Percentiles rank a stretch among this genome's conserved stretches.
Evolutionary conservation across 192 early-diverging fungal genomes (phyloP).

Genomic region (Spizellomyces punctatus): DNA sequence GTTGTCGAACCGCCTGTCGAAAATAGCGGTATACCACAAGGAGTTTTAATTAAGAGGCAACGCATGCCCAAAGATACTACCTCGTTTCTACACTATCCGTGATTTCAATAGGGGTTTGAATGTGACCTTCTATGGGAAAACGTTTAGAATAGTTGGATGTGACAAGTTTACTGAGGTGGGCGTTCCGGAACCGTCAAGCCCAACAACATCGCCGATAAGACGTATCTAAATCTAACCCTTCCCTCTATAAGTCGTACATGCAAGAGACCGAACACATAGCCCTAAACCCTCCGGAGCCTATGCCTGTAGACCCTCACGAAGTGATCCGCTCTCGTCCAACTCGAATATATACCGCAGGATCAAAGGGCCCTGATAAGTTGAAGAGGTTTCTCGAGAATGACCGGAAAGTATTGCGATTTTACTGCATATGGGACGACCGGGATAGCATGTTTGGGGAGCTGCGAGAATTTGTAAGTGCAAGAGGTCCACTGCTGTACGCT

Average conservation of each 20-base stretch:
- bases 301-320: slow-evolving; percentile 61
- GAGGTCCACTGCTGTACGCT: neutral
- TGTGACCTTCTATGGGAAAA: slow-evolving; percentile 66
- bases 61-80: slow-evolving; percentile 55
- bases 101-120: slow-evolving; percentile 64
- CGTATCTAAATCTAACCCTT: too few relatives aligned
- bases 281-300: slow-evolving; percentile 51
- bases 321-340: slow-evolving; percentile 46
- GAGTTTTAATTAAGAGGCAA: slow-evolving; percentile 66
- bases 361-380: slow-evolving; percentile 52
- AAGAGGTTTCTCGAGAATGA: slow-evolving; percentile 64
- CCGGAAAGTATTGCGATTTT: slow-evolving; percentile 64
- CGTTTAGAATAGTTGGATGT: slow-evolving; percentile 58
- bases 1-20: slow-evolving; percentile 68
- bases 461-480: slow-evolving; percentile 57
- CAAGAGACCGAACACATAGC: slow-evolving; percentile 50
- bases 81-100: slow-evolving; percentile 52
- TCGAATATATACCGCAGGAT: slow-evolving; percentile 24
- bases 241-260: slow-evolving; percentile 50
- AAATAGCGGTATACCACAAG: slow-evolving; percentile 64
- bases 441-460: slow-evolving; percentile 63
- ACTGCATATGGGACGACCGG: slow-evolving; percentile 67
- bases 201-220: too few relatives aligned
- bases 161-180: slow-evolving; percentile 64
- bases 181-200: neutral